phyloP scores from a whole-genome alignment of 2,329 filamentous ascomycete genomes.

The Diaporthe caulivora region DNA sequence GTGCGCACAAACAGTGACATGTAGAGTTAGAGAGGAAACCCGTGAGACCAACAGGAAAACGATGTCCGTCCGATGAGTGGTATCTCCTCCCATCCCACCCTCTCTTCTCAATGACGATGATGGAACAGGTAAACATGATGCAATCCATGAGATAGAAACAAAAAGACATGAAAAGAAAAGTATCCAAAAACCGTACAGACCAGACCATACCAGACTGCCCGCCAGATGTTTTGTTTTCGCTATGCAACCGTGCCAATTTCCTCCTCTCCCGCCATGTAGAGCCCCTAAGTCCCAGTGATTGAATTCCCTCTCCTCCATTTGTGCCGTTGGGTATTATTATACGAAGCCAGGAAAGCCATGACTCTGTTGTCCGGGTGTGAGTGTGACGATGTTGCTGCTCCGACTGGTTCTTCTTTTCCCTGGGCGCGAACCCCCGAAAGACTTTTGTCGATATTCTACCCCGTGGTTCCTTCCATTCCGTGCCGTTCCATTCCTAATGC shows the following conservation, averaged over 20 bases:
- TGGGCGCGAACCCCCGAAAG: conserved; percentile 22
- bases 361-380: not conserved
- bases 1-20: conserved; percentile 19
- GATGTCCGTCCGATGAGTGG: conserved; percentile 29
- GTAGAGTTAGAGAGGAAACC: not conserved
- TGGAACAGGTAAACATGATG: conserved; percentile 10
- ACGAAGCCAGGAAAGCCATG: conserved; percentile 8
- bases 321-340: conserved; percentile 25
- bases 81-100: conserved; percentile 40
- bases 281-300: conserved; percentile 16
- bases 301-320: conserved; percentile 17
- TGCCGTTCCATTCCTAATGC: not conserved
- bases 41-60: conserved; percentile 7
- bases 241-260: conserved; percentile 36
- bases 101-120: conserved; percentile 25
- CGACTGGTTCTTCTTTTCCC: not conserved
- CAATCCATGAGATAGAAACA: conserved; percentile 19
- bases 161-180: not conserved
- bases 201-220: conserved; percentile 25
- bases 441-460: conserved; percentile 23
- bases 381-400: conserved; percentile 9
- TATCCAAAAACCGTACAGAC: conserved; percentile 13
- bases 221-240: conserved; percentile 35
- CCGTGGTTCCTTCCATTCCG: not conserved
- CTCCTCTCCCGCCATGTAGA: conserved; percentile 28